phyloP scores from a whole-genome alignment of 352 stramenopile species.

The Globisporangium carolinianum region DNA sequence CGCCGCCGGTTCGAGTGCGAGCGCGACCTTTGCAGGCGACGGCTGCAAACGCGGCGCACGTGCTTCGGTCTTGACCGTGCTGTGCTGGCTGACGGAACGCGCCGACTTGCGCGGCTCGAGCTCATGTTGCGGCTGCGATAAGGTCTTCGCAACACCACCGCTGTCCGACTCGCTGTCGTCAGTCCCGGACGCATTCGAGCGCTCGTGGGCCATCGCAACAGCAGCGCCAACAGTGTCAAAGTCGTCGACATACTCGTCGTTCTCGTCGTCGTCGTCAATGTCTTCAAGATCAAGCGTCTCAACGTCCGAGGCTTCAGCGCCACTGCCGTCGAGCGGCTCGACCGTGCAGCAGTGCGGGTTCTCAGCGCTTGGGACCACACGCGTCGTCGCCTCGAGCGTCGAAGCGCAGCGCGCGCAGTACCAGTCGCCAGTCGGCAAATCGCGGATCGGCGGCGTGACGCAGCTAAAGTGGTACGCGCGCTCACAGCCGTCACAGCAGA shows the following conservation, averaged over 20 bases:
- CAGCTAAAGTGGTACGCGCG: conserved; percentile 70
- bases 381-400: conserved; percentile 15
- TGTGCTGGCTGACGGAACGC: not conserved
- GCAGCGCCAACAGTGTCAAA: not conserved
- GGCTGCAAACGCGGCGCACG: conserved; percentile 1
- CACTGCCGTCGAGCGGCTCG: not conserved
- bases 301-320: conserved; percentile 6
- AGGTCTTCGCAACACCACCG: conserved; percentile 7
- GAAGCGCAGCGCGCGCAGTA: conserved; percentile 39
- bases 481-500: conserved; percentile 64
- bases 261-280: conserved; percentile 15
- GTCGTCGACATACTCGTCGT: conserved; percentile 11
- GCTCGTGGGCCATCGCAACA: not conserved
- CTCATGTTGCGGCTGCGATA: too few relatives aligned
- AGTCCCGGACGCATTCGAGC: conserved; percentile 1
- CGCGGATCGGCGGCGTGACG: conserved; percentile 53
- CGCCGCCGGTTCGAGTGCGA: conserved; percentile 9
- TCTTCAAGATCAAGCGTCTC: conserved; percentile 11
- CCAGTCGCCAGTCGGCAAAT: conserved; percentile 50
- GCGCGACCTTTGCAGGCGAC: conserved; percentile 7
- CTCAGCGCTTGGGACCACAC: conserved; percentile 14
- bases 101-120: not conserved
- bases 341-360: conserved; percentile 20
- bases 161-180: conserved; percentile 15
- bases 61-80: conserved; percentile 9